These are phyloP conservation scores for Chloris gayana DNA, from an alignment of 176 grass and related monocot species.

Conservation along the genomic window DNA sequence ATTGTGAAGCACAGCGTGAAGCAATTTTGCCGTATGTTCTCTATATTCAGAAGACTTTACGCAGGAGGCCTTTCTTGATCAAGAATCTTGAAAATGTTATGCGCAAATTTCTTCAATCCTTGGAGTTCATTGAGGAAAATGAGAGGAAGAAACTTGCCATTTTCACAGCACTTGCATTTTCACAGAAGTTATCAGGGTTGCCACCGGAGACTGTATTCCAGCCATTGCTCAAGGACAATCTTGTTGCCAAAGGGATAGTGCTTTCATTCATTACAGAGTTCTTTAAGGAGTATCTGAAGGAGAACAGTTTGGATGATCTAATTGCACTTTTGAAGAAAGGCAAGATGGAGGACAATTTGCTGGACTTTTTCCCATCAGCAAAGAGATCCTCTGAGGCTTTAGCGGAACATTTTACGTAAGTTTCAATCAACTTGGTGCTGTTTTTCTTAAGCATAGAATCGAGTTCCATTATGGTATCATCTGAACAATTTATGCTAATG, in stretches of 20 bases:
- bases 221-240: slow-evolving; percentile 91
- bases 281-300: slow-evolving; percentile 87
- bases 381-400: slow-evolving; percentile 72
- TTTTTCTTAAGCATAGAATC: slow-evolving; percentile 3
- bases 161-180: slow-evolving; percentile 94
- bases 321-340: slow-evolving; percentile 92
- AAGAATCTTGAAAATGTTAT: slow-evolving; percentile 99
- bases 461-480: slow-evolving; percentile 14
- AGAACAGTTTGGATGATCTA: slow-evolving; percentile 95
- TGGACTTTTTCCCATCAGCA: slow-evolving; percentile 86
- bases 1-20: slow-evolving; percentile 77
- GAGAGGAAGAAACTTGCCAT: slow-evolving; percentile 93
- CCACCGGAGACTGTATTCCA: slow-evolving; percentile 95
- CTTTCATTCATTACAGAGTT: slow-evolving; percentile 92
- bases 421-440: slow-evolving; percentile 3
- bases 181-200: slow-evolving; percentile 93
- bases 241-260: slow-evolving; percentile 96
- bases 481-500: neutral
- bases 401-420: slow-evolving; percentile 87
- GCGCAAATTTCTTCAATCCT: slow-evolving; percentile 88
- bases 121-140: slow-evolving; percentile 93
- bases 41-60: slow-evolving; percentile 91
- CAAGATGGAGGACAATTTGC: slow-evolving; percentile 95
- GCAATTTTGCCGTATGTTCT: slow-evolving; percentile 83
- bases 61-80: slow-evolving; percentile 88